Evolutionary conservation across 148 eudicot genomes (phyloP), one percentile per base, ranked within the genome.

Genomic region (Dianthus caryophyllus): DNA sequence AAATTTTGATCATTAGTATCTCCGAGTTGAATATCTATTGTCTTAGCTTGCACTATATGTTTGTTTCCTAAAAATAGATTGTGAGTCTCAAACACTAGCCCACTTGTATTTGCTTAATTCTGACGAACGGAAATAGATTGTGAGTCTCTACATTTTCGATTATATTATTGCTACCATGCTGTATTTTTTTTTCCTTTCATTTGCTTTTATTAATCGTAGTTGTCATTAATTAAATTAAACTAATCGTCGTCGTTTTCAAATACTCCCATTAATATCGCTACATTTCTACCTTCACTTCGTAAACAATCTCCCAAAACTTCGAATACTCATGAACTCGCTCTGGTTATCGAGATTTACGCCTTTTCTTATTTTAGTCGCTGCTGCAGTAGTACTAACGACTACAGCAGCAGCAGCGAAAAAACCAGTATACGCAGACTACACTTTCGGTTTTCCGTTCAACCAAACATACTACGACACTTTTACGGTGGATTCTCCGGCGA

Each of bases 371-470:
- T 2, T 57, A 36, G 72, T 61, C 48, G 52, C 49, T 16, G 54
- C 50, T 44, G 67, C 6, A 12, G 14, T 22, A 30, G 39, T 50
- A n/a, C n/a, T n/a, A n/a, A n/a, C n/a, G 10, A 12, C 59, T 49
- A 56, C 69, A 65, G 11, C 64, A 30, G n/a, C n/a, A n/a, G 26
- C 72, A 58, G 17, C 52, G 13, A 20, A 56, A 24, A 68, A 67
- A 12, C 22, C 75, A 16, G n/a, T 67, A 36, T 47, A 57, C 10
- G 55, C 50, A 55, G 16, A 21, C 1, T 0, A 25, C 20, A 9
- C 43, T 1, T 85, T 67, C 38, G 80, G 80, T 2, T 81, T 81
- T 9, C 73, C 83, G 9, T 88, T 91, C 65, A 47, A 83, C 74
- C 53, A 67, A 18, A 24, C 77, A 12, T 18, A 68, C 68, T 61